Evolutionary conservation across 371 early-diverging fungal species (phyloP).

Genomic region (Entomophthora muscae): DNA sequence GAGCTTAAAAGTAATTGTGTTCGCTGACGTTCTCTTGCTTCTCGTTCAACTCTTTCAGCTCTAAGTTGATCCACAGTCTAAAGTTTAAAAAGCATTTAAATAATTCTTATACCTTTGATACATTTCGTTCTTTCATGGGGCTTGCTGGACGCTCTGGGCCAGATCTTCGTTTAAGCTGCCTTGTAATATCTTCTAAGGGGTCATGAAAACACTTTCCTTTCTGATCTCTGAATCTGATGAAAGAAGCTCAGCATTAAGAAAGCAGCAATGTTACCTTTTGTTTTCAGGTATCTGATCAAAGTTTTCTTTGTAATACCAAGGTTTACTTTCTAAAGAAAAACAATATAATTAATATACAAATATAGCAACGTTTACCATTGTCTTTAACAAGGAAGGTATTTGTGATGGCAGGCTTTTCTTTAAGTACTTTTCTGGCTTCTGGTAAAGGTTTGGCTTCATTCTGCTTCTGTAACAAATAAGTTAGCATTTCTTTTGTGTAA

Average conservation of each 20-base stretch:
- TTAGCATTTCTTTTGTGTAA: too few species aligned
- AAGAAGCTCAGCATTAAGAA: too few species aligned
- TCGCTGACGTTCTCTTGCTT: neutral
- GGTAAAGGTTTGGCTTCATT: neutral
- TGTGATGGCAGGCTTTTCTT: neutral
- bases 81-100: neutral
- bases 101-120: neutral
- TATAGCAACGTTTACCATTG: neutral
- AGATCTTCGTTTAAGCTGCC: neutral
- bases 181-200: neutral
- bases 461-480: too few species aligned
- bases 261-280: neutral
- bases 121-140: neutral
- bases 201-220: neutral
- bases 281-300: neutral
- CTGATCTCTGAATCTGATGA: neutral
- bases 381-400: neutral
- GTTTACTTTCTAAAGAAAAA: neutral
- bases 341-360: neutral
- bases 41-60: neutral
- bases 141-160: neutral
- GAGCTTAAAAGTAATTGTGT: neutral
- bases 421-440: neutral
- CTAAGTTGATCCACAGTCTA: neutral
- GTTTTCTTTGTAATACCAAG: neutral